phyloP scores from a whole-genome alignment of 1,139 yeast species.

The Hyphopichia fennica region DNA sequence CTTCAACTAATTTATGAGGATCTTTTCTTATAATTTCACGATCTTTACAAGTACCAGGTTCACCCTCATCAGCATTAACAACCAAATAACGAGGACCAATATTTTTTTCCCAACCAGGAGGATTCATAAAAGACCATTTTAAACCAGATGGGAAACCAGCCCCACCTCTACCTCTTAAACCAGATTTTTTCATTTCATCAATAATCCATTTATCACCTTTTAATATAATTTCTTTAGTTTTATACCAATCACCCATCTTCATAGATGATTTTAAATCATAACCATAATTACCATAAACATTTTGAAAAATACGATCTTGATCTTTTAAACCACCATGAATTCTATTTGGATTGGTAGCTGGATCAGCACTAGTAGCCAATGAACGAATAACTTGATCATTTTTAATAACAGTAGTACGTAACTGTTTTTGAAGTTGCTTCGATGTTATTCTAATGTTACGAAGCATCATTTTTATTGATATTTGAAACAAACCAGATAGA shows the following conservation, averaged over 20 bases:
- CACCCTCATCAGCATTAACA: slow-evolving; percentile 92
- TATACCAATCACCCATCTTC: slow-evolving; percentile 88
- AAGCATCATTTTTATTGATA: slow-evolving; percentile 21
- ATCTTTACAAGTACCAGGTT: slow-evolving; percentile 91
- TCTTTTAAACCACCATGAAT: slow-evolving; percentile 76
- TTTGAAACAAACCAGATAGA: too few relatives aligned
- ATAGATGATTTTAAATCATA: slow-evolving; percentile 70
- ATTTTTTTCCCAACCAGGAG: slow-evolving; percentile 92
- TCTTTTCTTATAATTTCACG: slow-evolving; percentile 87
- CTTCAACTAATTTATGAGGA: slow-evolving; percentile 87
- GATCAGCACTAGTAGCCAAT: slow-evolving; percentile 47
- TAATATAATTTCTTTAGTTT: slow-evolving; percentile 77
- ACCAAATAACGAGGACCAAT: slow-evolving; percentile 82
- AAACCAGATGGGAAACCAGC: slow-evolving; percentile 91
- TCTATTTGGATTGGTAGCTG: slow-evolving; percentile 54
- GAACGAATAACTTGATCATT: slow-evolving; percentile 19
- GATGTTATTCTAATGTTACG: slow-evolving; percentile 15
- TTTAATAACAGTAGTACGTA: not conserved
- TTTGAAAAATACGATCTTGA: slow-evolving; percentile 84
- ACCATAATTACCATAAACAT: slow-evolving; percentile 73
- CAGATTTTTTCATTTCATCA: slow-evolving; percentile 80
- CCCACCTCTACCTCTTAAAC: slow-evolving; percentile 89
- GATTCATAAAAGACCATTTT: slow-evolving; percentile 92
- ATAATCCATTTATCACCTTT: slow-evolving; percentile 90
- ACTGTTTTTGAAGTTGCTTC: slow-evolving; percentile 5